Percentiles rank a stretch among this genome's conserved stretches.
Conservation (phyloP, 2,329 filamentous ascomycete species). For the Phialophora chinensis region DNA sequence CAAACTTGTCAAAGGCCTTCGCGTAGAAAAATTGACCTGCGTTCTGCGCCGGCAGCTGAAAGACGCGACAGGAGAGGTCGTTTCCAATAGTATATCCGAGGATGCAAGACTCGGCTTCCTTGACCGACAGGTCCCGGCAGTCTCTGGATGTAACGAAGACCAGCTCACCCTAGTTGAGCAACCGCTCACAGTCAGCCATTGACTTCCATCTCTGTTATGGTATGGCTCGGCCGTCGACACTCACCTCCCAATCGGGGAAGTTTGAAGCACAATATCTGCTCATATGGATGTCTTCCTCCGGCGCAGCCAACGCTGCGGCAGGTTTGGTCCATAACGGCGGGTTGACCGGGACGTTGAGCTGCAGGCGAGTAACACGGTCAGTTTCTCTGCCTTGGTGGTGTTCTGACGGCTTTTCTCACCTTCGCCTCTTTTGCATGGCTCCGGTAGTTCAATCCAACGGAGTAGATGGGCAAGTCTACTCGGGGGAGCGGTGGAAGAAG, state of each 20-base stretch:
- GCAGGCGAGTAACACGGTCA: not conserved
- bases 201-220: not conserved
- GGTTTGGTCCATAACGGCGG: slow-evolving; percentile 46
- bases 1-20: slow-evolving; percentile 50
- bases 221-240: not conserved
- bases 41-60: slow-evolving; percentile 45
- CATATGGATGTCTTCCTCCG: slow-evolving; percentile 40
- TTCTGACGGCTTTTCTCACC: not conserved
- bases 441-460: slow-evolving; percentile 23
- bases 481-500: slow-evolving; percentile 3
- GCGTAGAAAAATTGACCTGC: slow-evolving; percentile 46
- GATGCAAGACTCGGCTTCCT: slow-evolving; percentile 44
- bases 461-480: slow-evolving; percentile 4
- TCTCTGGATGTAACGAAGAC: slow-evolving; percentile 18
- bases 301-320: slow-evolving; percentile 43
- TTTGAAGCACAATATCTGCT: slow-evolving; percentile 16
- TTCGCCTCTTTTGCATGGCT: slow-evolving; percentile 23
- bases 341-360: slow-evolving; percentile 18
- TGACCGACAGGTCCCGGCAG: slow-evolving; percentile 15
- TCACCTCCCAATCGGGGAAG: slow-evolving; percentile 20
- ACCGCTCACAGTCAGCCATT: no score
- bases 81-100: slow-evolving; percentile 49
- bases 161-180: slow-evolving; percentile 20
- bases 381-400: no score
- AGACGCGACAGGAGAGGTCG: slow-evolving; percentile 47